Conservation (phyloP, 148 eudicot species). For the Persicaria maculosa region DNA sequence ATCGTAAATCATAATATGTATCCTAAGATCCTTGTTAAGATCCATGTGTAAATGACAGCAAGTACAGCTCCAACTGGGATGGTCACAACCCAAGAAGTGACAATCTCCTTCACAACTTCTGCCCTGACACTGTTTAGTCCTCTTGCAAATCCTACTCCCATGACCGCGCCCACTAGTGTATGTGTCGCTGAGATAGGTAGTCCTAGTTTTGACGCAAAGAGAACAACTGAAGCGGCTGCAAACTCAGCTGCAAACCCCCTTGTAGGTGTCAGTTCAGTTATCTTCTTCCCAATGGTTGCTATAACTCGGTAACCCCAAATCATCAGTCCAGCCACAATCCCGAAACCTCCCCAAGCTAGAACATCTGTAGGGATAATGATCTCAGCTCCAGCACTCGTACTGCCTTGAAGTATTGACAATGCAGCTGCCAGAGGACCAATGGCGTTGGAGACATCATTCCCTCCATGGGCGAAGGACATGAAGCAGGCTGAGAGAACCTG, state of each 20-base stretch:
- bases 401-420: slow-evolving; percentile 61
- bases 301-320: slow-evolving; percentile 99
- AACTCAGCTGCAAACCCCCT: slow-evolving; percentile 97
- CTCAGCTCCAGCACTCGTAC: slow-evolving; percentile 42
- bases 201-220: slow-evolving; percentile 81
- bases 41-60: slow-evolving; percentile 74
- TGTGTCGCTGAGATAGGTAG: slow-evolving; percentile 93
- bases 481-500: slow-evolving; percentile 82
- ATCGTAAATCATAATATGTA: slow-evolving; percentile 27
- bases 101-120: slow-evolving; percentile 69
- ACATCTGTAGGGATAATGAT: slow-evolving; percentile 71
- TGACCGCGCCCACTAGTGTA: slow-evolving; percentile 91
- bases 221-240: slow-evolving; percentile 93
- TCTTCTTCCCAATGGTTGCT: slow-evolving; percentile 88
- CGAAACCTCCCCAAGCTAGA: slow-evolving; percentile 94
- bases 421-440: slow-evolving; percentile 93
- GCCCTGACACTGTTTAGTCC: slow-evolving; percentile 87
- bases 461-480: slow-evolving; percentile 86
- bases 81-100: slow-evolving; percentile 77
- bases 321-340: slow-evolving; percentile 85
- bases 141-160: slow-evolving; percentile 97
- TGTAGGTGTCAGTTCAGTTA: slow-evolving; percentile 86
- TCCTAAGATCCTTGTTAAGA: slow-evolving; percentile 62
- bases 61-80: slow-evolving; percentile 73
- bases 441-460: slow-evolving; percentile 95